Evolutionary conservation across 2,329 filamentous ascomycete species (phyloP).

Genomic region (Aureobasidium sp.): DNA sequence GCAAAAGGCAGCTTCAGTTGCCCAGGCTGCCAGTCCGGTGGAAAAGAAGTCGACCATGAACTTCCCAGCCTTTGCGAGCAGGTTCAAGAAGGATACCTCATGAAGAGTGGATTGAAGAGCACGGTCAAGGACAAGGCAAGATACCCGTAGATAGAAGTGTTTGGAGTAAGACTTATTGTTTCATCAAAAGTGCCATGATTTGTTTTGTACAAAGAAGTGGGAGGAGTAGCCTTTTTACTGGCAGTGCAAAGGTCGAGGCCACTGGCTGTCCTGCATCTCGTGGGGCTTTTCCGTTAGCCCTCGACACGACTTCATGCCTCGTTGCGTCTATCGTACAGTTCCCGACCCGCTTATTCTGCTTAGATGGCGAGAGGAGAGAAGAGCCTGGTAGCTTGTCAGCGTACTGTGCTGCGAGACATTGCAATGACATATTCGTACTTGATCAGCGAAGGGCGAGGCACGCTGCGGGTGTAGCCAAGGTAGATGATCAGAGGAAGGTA

Average conservation of each 20-base stretch:
- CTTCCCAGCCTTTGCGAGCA: constrained; percentile 16
- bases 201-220: constrained; percentile 5
- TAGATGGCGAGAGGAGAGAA: constrained; percentile 20
- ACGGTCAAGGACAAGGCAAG: neutral
- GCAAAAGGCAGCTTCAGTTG: constrained; percentile 11
- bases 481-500: constrained; percentile 96
- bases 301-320: neutral
- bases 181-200: constrained; percentile 5
- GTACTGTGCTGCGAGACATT: neutral
- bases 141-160: neutral
- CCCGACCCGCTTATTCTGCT: neutral
- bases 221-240: neutral
- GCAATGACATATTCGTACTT: constrained; percentile 39
- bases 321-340: constrained; percentile 10
- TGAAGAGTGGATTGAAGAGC: neutral
- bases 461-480: constrained; percentile 91
- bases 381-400: constrained; percentile 14
- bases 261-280: neutral
- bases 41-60: constrained; percentile 15
- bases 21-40: constrained; percentile 14
- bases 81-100: constrained; percentile 14
- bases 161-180: neutral
- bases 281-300: neutral
- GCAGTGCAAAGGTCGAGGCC: neutral
- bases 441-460: constrained; percentile 75